Evolutionary conservation across 306 rosid species (phyloP).

Genomic region (Astragalus membranaceus): DNA sequence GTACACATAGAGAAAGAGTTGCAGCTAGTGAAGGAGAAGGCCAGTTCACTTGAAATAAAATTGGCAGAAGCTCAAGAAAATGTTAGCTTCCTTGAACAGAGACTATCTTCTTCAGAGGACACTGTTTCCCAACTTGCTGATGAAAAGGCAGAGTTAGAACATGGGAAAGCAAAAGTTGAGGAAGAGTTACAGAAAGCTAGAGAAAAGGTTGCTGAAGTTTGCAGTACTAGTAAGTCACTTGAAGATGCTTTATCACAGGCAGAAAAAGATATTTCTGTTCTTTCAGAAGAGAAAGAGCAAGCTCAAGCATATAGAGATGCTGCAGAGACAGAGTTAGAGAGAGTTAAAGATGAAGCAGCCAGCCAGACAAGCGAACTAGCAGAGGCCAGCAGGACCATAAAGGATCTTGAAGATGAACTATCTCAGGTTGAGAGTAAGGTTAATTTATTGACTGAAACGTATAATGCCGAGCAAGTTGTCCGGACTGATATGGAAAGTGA

Average conservation of each 20-base stretch:
- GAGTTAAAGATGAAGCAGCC: conserved; percentile 55
- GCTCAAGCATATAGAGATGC: conserved; percentile 48
- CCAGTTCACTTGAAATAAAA: conserved; percentile 36
- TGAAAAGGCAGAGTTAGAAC: conserved; percentile 63
- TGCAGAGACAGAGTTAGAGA: conserved; percentile 56
- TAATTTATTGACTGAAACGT: conserved; percentile 53
- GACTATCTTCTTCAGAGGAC: conserved; percentile 54
- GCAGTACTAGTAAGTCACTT: conserved; percentile 39
- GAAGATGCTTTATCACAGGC: conserved; percentile 67
- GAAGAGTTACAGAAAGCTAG: conserved; percentile 58
- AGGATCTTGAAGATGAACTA: conserved; percentile 58
- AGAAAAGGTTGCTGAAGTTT: conserved; percentile 49
- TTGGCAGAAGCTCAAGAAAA: conserved; percentile 54
- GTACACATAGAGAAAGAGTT: conserved; percentile 54
- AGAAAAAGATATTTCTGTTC: conserved; percentile 45
- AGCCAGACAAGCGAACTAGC: conserved; percentile 45
- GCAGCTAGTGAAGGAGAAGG: conserved; percentile 45
- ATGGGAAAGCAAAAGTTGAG: conserved; percentile 35
- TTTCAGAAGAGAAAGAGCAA: conserved; percentile 62
- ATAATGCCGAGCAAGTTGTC: conserved; percentile 44
- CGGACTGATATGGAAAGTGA: conserved; percentile 60
- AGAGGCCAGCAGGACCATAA: conserved; percentile 58
- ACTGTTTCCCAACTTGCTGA: conserved; percentile 52
- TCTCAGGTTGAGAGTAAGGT: conserved; percentile 44
- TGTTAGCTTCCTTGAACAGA: conserved; percentile 47